Conservation (phyloP, 257 asterid species). For the Parsonsia alboflavescens region DNA sequence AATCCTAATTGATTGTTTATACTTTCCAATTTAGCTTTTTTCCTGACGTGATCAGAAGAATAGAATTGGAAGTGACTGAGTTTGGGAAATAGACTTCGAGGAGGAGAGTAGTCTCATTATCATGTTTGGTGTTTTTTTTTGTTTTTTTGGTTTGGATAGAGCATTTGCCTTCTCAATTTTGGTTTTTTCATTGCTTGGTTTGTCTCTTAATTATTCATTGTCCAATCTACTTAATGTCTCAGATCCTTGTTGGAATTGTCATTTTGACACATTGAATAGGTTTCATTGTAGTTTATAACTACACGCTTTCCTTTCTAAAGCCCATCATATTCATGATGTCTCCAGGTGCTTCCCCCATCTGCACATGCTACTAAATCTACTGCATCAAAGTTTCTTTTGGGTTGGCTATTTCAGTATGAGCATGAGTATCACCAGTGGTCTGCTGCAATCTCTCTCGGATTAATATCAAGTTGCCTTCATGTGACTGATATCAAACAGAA, state of each 20-base stretch:
- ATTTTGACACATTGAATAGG: background rate
- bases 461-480: slow-evolving; percentile 87
- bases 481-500: slow-evolving; percentile 83
- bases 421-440: slow-evolving; percentile 95
- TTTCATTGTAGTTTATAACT: slow-evolving; percentile 5
- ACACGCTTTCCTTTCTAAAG: background rate
- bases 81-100: background rate
- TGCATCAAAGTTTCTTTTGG: slow-evolving; percentile 73
- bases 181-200: background rate
- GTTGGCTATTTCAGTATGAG: slow-evolving; percentile 77
- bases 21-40: background rate
- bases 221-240: background rate
- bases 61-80: too few relatives aligned
- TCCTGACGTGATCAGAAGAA: background rate
- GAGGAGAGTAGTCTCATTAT: background rate
- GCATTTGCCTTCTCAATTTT: background rate
- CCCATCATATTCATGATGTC: background rate
- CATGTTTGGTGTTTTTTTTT: background rate
- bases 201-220: too few relatives aligned
- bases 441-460: slow-evolving; percentile 92
- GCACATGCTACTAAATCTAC: slow-evolving; percentile 58
- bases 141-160: background rate
- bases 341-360: slow-evolving; percentile 75
- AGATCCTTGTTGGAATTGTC: background rate
- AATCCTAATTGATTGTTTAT: background rate